phyloP scores from a whole-genome alignment of 192 early-diverging fungal species.

The Linderina pennispora region DNA sequence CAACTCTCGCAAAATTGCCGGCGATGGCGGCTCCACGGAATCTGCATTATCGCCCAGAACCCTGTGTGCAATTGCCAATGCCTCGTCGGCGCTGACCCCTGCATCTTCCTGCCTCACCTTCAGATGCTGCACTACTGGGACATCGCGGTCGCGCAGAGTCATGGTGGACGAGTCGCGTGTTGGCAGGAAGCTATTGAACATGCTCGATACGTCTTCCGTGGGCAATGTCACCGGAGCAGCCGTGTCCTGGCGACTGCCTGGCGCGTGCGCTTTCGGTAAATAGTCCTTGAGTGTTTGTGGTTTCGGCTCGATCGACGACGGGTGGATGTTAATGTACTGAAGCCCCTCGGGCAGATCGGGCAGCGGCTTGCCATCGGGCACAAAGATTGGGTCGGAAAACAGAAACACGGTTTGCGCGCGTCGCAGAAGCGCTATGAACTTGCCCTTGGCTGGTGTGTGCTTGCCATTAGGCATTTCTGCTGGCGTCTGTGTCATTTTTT shows the following conservation, averaged over 20 bases:
- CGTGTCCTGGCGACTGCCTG: not conserved
- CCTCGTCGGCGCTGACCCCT: no score
- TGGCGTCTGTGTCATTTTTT: no score
- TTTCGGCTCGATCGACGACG: constrained; percentile 5
- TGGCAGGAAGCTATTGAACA: constrained; percentile 38
- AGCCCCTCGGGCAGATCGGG: constrained; percentile 39
- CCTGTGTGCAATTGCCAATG: constrained; percentile 11
- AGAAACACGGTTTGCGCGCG: constrained; percentile 27
- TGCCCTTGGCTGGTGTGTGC: no score
- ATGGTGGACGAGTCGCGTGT: constrained; percentile 27
- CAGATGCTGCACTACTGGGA: no score
- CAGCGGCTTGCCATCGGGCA: constrained; percentile 14
- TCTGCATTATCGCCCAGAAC: constrained; percentile 1
- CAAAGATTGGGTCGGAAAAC: constrained; percentile 38
- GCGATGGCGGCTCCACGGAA: constrained; percentile 4
- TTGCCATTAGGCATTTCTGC: no score
- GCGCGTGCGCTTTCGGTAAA: constrained; percentile 2
- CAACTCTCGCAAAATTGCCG: constrained; percentile 8
- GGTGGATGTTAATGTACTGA: constrained; percentile 40
- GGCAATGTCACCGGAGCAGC: constrained; percentile 5
- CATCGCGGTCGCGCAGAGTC: no score
- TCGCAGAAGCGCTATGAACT: constrained; percentile 37
- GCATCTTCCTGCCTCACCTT: no score
- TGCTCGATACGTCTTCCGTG: constrained; percentile 13
- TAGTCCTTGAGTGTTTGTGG: constrained; percentile 13